Conservation (phyloP, 2,329 filamentous ascomycete species). For the Teratosphaeriaceae sp. region DNA sequence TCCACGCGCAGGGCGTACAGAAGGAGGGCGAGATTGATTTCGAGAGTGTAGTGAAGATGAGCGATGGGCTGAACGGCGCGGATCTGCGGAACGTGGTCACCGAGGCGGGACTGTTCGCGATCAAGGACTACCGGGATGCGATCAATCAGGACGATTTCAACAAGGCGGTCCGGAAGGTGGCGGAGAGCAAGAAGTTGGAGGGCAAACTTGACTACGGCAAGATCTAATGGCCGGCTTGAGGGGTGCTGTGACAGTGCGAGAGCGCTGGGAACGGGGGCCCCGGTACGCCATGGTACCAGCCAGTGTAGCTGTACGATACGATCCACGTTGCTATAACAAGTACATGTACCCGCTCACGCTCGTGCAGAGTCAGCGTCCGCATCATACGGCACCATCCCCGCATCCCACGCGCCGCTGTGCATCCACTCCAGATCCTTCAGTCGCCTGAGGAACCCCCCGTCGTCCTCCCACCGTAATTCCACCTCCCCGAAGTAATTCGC, state of each 20-base stretch:
- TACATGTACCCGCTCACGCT: background rate
- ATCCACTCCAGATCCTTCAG: slow-evolving; percentile 1
- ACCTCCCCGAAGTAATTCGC: slow-evolving; percentile 64
- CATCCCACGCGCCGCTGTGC: background rate
- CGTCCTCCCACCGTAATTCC: slow-evolving; percentile 44
- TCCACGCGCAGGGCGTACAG: slow-evolving; percentile 79
- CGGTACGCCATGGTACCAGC: too few species aligned
- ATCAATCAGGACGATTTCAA: slow-evolving; percentile 99
- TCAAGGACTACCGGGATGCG: slow-evolving; percentile 94
- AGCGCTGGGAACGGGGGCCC: background rate
- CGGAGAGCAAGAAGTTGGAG: slow-evolving; percentile 95
- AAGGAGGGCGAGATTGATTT: slow-evolving; percentile 96
- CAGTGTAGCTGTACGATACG: background rate
- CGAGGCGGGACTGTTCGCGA: slow-evolving; percentile 93
- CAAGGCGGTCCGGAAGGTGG: slow-evolving; percentile 96
- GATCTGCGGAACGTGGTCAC: slow-evolving; percentile 97
- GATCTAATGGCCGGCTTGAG: background rate
- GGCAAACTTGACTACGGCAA: slow-evolving; percentile 48
- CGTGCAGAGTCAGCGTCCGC: background rate
- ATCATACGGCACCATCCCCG: background rate
- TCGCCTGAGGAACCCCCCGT: background rate
- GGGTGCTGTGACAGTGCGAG: background rate
- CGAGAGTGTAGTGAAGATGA: slow-evolving; percentile 99
- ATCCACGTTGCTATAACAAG: background rate
- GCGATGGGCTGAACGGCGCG: slow-evolving; percentile 92